Conservation (phyloP, 2,329 filamentous ascomycete genomes). For the Colletotrichum tamarilloi region DNA sequence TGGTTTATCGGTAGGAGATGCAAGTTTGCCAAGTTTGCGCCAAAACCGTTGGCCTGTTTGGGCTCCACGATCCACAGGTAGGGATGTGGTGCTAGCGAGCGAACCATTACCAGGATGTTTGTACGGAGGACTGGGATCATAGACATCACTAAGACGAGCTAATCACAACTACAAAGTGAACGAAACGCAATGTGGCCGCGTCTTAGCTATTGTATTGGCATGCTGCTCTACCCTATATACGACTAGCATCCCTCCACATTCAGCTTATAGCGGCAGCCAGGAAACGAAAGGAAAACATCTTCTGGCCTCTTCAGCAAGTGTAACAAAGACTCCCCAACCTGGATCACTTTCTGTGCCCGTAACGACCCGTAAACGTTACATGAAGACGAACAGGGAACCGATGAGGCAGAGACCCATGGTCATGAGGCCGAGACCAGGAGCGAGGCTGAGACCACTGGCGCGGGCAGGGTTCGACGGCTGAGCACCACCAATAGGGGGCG, state of each 20-base stretch:
- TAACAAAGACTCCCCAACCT: background rate
- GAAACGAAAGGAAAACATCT: background rate
- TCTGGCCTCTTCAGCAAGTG: constrained; percentile 1
- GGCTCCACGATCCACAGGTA: background rate
- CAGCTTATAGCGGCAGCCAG: constrained; percentile 8
- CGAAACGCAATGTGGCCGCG: background rate
- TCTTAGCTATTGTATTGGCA: constrained; percentile 14
- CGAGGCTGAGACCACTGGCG: background rate
- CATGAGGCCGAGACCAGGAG: constrained; percentile 6
- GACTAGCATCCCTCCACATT: constrained; percentile 1
- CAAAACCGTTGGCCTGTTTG: no score
- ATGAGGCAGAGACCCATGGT: constrained; percentile 7
- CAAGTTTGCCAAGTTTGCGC: no score
- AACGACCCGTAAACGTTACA: constrained; percentile 1
- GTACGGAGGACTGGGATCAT: background rate
- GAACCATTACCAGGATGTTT: background rate
- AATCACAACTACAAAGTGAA: background rate
- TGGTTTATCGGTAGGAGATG: no score
- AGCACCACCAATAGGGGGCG: constrained; percentile 8
- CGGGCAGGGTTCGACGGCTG: constrained; percentile 21
- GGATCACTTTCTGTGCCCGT: background rate
- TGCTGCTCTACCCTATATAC: constrained; percentile 33
- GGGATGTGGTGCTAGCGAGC: background rate
- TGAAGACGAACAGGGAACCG: constrained; percentile 14
- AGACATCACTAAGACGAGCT: background rate